A percentile compares a stretch with the other conserved stretches of the same genome.
phyloP scores from a whole-genome alignment of 495 filamentous ascomycete species.

The Sordaria brevicollis region DNA sequence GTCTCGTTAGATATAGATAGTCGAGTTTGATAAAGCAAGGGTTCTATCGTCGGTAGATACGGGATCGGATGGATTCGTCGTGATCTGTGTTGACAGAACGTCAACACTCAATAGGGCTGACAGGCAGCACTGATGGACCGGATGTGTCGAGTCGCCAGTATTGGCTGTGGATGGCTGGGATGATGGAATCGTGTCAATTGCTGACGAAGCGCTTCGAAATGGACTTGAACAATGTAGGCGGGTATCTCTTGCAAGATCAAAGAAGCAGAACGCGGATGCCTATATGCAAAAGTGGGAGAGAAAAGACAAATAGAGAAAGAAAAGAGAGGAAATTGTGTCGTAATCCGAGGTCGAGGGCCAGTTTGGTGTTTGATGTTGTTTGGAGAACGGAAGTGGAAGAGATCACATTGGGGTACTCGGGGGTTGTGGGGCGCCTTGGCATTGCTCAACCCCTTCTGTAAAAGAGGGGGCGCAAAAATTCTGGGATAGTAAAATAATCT shows the following conservation, averaged over 20 bases:
- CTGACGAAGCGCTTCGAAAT: not conserved
- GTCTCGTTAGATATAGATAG: not conserved
- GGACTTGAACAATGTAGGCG: not conserved
- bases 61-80: not conserved
- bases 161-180: not conserved
- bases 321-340: not conserved
- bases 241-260: not conserved
- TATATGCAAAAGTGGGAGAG: not conserved
- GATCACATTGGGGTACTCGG: not conserved
- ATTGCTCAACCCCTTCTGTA: too few species aligned
- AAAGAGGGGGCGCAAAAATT: too few species aligned
- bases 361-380: not conserved
- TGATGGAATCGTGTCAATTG: not conserved
- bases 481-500: too few species aligned
- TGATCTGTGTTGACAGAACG: not conserved
- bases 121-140: not conserved
- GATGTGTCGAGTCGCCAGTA: not conserved
- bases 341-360: not conserved
- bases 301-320: not conserved
- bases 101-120: not conserved
- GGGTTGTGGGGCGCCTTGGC: too few species aligned
- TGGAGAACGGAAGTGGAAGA: too few species aligned
- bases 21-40: not conserved
- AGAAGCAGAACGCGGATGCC: not conserved
- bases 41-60: not conserved